These are phyloP conservation scores for Quercus aquifolioides DNA, from an alignment of 306 rosid species.

Conservation along the genomic window DNA sequence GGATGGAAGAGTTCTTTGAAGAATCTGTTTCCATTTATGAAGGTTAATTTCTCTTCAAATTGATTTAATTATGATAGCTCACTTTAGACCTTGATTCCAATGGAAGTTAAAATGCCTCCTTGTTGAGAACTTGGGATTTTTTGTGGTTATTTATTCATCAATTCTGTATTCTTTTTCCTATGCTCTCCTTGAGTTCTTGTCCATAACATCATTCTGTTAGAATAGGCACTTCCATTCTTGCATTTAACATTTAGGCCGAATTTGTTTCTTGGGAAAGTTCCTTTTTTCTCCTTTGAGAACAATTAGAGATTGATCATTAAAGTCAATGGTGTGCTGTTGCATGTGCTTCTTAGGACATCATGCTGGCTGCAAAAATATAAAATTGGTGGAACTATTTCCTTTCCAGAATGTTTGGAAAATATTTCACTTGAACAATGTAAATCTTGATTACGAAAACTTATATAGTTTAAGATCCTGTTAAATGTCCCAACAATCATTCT, in stretches of 20 bases:
- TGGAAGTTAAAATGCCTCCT: neutral
- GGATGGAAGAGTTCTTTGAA: conserved; percentile 86
- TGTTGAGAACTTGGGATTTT: neutral
- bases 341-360: neutral
- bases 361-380: neutral
- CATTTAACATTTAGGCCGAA: neutral
- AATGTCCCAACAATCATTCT: neutral
- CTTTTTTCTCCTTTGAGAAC: neutral
- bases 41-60: conserved; percentile 12
- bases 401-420: neutral
- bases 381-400: neutral
- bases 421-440: neutral
- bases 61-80: neutral
- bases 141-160: neutral
- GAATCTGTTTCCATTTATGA: neutral
- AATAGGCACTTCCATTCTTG: neutral
- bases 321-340: neutral
- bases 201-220: neutral
- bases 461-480: neutral
- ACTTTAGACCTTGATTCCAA: neutral
- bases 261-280: neutral
- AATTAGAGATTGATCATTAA: neutral
- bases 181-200: neutral
- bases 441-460: neutral
- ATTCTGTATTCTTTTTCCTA: neutral